phyloP scores from a whole-genome alignment of 164 flowering plant genomes.

The Litsea cubeba region DNA sequence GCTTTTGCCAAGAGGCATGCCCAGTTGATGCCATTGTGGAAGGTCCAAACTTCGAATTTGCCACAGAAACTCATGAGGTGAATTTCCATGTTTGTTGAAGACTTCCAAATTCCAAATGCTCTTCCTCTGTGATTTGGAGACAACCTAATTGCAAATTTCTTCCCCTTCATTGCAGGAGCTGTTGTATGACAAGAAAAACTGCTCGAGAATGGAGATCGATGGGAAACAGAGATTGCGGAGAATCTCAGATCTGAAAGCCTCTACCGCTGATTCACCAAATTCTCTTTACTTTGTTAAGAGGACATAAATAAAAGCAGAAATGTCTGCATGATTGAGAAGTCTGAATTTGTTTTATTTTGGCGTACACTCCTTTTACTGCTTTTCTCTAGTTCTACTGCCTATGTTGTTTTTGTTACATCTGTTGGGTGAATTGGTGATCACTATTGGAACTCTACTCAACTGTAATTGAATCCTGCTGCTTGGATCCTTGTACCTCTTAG shows the following conservation, averaged over 20 bases:
- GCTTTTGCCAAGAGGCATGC: conserved; percentile 99
- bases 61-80: conserved; percentile 99
- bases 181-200: conserved; percentile 93
- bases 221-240: conserved; percentile 99
- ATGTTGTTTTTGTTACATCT: not conserved
- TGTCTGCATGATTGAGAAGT: not conserved
- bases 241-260: conserved; percentile 94
- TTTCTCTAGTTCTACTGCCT: not conserved
- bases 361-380: not conserved
- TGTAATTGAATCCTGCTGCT: no score
- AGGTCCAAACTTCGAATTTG: conserved; percentile 99
- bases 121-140: not conserved
- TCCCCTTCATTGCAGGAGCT: conserved; percentile 55
- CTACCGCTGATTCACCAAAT: conserved; percentile 53
- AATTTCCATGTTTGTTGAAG: conserved; percentile 4
- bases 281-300: no score
- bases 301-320: not conserved
- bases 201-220: conserved; percentile 94
- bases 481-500: no score
- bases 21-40: conserved; percentile 99
- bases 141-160: not conserved
- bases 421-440: no score
- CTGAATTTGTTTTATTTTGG: not conserved
- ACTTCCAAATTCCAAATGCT: not conserved
- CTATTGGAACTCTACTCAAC: no score